Evolutionary conservation across 768 basidiomycete species (phyloP), one percentile per base, ranked within the genome.

Genomic region (Phlebiopsis flavidoalba): DNA sequence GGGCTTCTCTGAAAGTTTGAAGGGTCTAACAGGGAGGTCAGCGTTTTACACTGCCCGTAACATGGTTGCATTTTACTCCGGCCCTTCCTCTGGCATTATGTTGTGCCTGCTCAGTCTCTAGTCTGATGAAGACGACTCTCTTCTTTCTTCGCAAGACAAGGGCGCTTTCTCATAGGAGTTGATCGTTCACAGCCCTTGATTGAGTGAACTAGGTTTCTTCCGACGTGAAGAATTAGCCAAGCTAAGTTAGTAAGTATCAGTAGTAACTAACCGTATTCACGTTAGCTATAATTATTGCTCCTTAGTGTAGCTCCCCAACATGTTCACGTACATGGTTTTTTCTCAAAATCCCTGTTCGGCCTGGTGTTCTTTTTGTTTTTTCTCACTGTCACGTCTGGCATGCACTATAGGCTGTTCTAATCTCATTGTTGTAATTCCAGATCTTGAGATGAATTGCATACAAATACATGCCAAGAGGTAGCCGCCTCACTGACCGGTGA

Each of bases 391-490:
- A n/a, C n/a, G n/a, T n/a, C n/a, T n/a, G n/a, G n/a, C n/a, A n/a
- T n/a, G n/a, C n/a, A n/a, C n/a, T n/a, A n/a, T n/a, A n/a, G n/a
- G n/a, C n/a, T n/a, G n/a, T n/a, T n/a, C n/a, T n/a, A n/a, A n/a
- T n/a, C n/a, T n/a, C n/a, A n/a, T n/a, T n/a, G n/a, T n/a, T n/a
- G n/a, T n/a, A n/a, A n/a, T n/a, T n/a, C n/a, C n/a, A n/a, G n/a
- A n/a, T 24, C n/a, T 33, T 7, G 3, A 11, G 45, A 57, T 48
- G 50, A 58, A 60, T 21, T 8, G 79, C 86, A 62, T 63, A 93
- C 93, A 70, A 98, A 76, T 60, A 98, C 85, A 72, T 94, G 92
- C 83, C 91, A 94, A 65, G n/a, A n/a, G n/a, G n/a, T 95, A 92
- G 71, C 95, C 96, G 53, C 89, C n/a, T 87, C 66, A 96, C n/a